Evolutionary conservation across 2,329 filamentous ascomycete genomes (phyloP).

Genomic region (Aspergillus quadrilineatus): DNA sequence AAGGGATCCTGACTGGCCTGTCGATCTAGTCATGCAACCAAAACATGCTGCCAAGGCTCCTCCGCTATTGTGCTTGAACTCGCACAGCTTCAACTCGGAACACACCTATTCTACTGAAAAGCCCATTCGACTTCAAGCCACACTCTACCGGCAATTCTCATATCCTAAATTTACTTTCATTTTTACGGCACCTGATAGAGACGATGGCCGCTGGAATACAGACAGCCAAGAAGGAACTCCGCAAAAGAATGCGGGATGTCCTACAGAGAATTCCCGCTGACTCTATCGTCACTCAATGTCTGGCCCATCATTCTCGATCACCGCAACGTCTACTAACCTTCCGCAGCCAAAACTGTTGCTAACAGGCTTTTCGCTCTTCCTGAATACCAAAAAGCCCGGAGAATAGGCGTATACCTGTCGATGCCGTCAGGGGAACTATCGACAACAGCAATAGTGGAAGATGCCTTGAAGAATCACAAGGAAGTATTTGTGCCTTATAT

Average conservation of each 20-base stretch:
- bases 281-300: conserved; percentile 69
- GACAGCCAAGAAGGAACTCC: conserved; percentile 73
- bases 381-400: conserved; percentile 72
- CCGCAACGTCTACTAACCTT: conserved; percentile 22
- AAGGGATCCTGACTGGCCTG: conserved; percentile 10
- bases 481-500: conserved; percentile 90
- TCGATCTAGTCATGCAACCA: conserved; percentile 17
- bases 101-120: not conserved
- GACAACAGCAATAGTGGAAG: conserved; percentile 75
- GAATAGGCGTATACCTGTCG: conserved; percentile 84
- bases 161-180: too few species aligned
- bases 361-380: conserved; percentile 64
- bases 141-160: too few species aligned
- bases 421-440: conserved; percentile 89
- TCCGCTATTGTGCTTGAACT: not conserved
- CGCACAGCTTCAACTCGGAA: not conserved
- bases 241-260: conserved; percentile 66
- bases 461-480: conserved; percentile 76
- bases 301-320: conserved; percentile 16
- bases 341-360: conserved; percentile 64
- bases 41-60: conserved; percentile 19
- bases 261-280: conserved; percentile 64
- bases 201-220: conserved; percentile 59
- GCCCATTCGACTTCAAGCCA: too few species aligned
- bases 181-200: not conserved